phyloP scores from a whole-genome alignment of 768 basidiomycete genomes.

The Amylocystis lapponica region DNA sequence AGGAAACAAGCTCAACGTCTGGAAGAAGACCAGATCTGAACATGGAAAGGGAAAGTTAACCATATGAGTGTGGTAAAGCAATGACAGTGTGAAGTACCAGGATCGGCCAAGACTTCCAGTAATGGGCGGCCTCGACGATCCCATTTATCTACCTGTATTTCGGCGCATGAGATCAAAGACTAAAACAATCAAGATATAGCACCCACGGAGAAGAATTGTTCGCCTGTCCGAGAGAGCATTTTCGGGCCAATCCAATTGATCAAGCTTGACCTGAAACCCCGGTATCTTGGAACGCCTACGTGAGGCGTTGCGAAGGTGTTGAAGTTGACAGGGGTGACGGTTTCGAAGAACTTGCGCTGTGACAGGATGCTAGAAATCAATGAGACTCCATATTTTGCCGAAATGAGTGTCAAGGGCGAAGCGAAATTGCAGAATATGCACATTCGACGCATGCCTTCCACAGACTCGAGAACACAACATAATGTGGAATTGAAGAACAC shows the following conservation, averaged over 20 bases:
- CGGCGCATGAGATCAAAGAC: slow-evolving; percentile 29
- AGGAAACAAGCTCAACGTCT: slow-evolving; percentile 60
- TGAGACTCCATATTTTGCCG: too few species aligned
- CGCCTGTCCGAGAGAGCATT: slow-evolving; percentile 72
- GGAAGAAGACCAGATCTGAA: slow-evolving; percentile 69
- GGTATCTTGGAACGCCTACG: slow-evolving; percentile 64
- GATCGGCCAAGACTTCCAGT: slow-evolving; percentile 76
- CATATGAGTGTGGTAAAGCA: not conserved
- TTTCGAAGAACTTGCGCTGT: slow-evolving; percentile 66
- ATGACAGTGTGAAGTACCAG: slow-evolving; percentile 33
- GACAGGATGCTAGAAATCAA: slow-evolving; percentile 59
- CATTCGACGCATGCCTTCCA: too few species aligned
- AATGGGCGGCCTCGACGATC: slow-evolving; percentile 59
- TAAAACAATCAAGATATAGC: not conserved
- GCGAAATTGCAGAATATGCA: too few species aligned
- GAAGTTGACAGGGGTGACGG: slow-evolving; percentile 72
- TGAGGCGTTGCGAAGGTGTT: slow-evolving; percentile 82
- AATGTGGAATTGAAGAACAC: slow-evolving; percentile 6
- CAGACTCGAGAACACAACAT: too few species aligned
- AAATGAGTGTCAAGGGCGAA: too few species aligned
- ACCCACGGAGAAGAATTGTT: slow-evolving; percentile 37
- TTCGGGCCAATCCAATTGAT: slow-evolving; percentile 54
- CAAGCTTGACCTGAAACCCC: slow-evolving; percentile 51
- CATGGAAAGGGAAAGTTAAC: not conserved
- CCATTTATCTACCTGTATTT: slow-evolving; percentile 71